Evolutionary conservation across 129 eudicot genomes (phyloP).

Genomic region (Erigeron canadensis): DNA sequence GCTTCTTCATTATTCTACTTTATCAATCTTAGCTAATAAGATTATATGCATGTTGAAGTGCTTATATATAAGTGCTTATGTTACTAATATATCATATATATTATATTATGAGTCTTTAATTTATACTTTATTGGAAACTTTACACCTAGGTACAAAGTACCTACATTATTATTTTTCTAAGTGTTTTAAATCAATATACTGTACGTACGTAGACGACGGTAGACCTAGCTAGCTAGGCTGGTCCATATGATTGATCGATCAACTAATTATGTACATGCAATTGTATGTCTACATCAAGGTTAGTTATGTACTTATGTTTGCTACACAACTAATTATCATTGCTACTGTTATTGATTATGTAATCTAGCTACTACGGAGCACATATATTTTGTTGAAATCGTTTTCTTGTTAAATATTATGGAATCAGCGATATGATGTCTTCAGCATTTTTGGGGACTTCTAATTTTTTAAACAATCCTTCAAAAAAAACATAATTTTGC

Average conservation of each 20-base stretch:
- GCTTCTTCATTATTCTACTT: constrained; percentile 28
- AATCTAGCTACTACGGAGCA: too few species aligned
- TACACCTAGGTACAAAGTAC: neutral
- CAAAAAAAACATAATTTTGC: too few species aligned
- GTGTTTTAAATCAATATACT: too few species aligned
- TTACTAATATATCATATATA: neutral
- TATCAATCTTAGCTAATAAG: constrained; percentile 1
- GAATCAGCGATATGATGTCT: too few species aligned
- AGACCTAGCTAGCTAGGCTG: neutral
- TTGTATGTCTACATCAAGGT: neutral
- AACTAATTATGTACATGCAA: neutral
- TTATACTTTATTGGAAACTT: neutral
- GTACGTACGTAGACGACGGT: too few species aligned
- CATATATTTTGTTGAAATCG: too few species aligned
- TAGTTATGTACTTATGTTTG: too few species aligned
- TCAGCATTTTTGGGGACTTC: too few species aligned
- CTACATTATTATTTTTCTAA: neutral
- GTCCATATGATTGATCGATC: neutral
- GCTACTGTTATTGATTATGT: too few species aligned
- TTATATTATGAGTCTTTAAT: neutral
- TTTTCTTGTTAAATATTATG: too few species aligned
- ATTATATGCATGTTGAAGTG: constrained; percentile 17
- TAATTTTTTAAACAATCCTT: too few species aligned
- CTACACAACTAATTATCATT: too few species aligned
- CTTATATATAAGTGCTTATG: neutral